A percentile compares a stretch with the other conserved stretches of the same genome.
phyloP scores from a whole-genome alignment of 2,329 filamentous ascomycete genomes.

The Talaromyces sp. region DNA sequence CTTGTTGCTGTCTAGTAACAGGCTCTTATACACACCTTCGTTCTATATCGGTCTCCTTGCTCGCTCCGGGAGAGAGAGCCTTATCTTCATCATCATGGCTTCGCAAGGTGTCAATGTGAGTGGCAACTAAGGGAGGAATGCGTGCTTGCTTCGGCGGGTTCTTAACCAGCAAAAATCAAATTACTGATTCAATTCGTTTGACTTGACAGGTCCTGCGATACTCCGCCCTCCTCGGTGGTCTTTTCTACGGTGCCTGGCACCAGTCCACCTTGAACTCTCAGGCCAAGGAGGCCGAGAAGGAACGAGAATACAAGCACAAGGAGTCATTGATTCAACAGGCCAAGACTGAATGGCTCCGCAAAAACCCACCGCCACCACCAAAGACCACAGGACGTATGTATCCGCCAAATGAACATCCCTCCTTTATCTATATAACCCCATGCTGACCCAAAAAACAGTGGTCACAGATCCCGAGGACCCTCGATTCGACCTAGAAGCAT shows the following conservation, averaged over 20 bases:
- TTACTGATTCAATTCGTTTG: neutral
- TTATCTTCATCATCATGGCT: slow-evolving; percentile 45
- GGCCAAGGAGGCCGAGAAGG: slow-evolving; percentile 63
- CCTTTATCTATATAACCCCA: neutral
- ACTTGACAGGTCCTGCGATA: slow-evolving; percentile 81
- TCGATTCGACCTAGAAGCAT: slow-evolving; percentile 90
- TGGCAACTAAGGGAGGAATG: slow-evolving; percentile 7
- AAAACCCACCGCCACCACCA: slow-evolving; percentile 54
- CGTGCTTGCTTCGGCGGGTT: neutral
- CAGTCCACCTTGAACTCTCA: slow-evolving; percentile 71
- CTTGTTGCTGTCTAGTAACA: slow-evolving; percentile 23
- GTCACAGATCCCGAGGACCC: slow-evolving; percentile 74
- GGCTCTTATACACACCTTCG: slow-evolving; percentile 27
- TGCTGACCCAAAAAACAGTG: slow-evolving; percentile 40
- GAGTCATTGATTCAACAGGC: slow-evolving; percentile 86
- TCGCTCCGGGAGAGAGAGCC: slow-evolving; percentile 39
- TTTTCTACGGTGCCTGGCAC: slow-evolving; percentile 95
- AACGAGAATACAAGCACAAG: slow-evolving; percentile 87
- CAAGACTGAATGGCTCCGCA: slow-evolving; percentile 83
- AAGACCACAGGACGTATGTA: slow-evolving; percentile 34
- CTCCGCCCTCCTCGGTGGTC: slow-evolving; percentile 82
- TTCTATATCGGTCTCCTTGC: slow-evolving; percentile 26
- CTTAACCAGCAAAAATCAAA: slow-evolving; percentile 15
- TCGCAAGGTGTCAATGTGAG: slow-evolving; percentile 63
- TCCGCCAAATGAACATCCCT: neutral